phyloP scores from a whole-genome alignment of 2,329 filamentous ascomycete species.

The Aspergillus ochraceus region DNA sequence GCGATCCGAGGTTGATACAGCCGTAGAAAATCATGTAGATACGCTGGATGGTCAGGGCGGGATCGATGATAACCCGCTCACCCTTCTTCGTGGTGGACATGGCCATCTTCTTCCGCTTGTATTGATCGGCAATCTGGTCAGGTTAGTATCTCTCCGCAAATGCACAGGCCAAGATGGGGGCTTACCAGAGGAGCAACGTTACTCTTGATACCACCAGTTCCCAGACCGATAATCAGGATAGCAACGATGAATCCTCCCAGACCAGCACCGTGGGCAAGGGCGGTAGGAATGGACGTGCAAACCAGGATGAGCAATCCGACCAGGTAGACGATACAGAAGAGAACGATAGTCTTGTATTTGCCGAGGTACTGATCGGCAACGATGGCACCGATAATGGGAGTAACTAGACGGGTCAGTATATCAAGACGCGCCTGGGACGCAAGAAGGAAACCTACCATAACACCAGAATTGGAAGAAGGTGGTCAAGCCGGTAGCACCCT shows the following conservation, averaged over 20 bases:
- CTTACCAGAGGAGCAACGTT: conserved; percentile 55
- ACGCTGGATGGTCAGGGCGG: conserved; percentile 64
- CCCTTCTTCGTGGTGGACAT: conserved; percentile 45
- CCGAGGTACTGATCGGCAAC: conserved; percentile 62
- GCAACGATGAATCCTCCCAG: conserved; percentile 58
- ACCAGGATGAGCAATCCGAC: conserved; percentile 56
- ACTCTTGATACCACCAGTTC: conserved; percentile 69
- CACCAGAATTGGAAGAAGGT: conserved; percentile 59
- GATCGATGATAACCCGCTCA: conserved; percentile 64
- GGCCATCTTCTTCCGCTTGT: conserved; percentile 57
- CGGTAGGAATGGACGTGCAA: conserved; percentile 53
- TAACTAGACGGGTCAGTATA: conserved; percentile 35
- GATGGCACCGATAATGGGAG: conserved; percentile 60
- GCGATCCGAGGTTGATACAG: conserved; percentile 71
- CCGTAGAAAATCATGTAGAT: conserved; percentile 76
- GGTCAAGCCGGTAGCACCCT: conserved; percentile 50
- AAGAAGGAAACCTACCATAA: conserved; percentile 38
- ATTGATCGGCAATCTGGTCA: conserved; percentile 63
- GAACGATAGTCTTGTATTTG: conserved; percentile 60
- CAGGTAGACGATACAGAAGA: conserved; percentile 60
- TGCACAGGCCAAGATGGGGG: not conserved
- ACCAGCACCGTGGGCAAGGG: conserved; percentile 52
- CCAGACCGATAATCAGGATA: conserved; percentile 64
- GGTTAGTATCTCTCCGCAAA: not conserved
- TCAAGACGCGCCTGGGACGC: not conserved